phyloP scores from a whole-genome alignment of 345 rosid genomes.

The thale cress (Arabidopsis thaliana) region DNA sequence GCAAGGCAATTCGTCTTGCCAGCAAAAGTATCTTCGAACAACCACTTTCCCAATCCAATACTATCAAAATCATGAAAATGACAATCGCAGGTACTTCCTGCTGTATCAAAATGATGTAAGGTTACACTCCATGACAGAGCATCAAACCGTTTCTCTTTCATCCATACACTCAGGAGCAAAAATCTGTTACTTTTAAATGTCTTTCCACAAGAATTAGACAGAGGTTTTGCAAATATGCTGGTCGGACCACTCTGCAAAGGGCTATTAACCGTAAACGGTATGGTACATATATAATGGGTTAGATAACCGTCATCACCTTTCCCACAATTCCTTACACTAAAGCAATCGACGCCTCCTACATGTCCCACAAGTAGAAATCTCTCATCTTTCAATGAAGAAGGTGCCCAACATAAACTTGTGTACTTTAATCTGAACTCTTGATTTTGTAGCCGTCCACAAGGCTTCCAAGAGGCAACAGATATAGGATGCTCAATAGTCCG shows the following conservation, averaged over 20 bases:
- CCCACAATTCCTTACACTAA: constrained; percentile 60
- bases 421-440: constrained; percentile 50
- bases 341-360: constrained; percentile 80
- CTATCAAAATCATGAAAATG: constrained; percentile 50
- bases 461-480: constrained; percentile 62
- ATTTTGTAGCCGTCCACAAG: constrained; percentile 60
- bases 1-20: constrained; percentile 59
- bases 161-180: constrained; percentile 78
- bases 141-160: constrained; percentile 56
- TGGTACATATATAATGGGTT: constrained; percentile 68
- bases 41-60: constrained; percentile 46
- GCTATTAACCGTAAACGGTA: constrained; percentile 59
- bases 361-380: constrained; percentile 72
- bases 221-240: constrained; percentile 62
- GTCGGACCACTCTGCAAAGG: constrained; percentile 61
- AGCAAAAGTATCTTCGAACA: constrained; percentile 56
- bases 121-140: constrained; percentile 77
- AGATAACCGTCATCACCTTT: constrained; percentile 44
- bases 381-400: constrained; percentile 62
- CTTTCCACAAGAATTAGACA: constrained; percentile 59
- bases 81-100: constrained; percentile 54
- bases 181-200: constrained; percentile 56
- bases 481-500: constrained; percentile 52
- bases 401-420: constrained; percentile 87
- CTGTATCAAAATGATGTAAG: constrained; percentile 57